Base-by-base conservation (phyloP, 106 monocot species). In the Allium fistulosum region DNA sequence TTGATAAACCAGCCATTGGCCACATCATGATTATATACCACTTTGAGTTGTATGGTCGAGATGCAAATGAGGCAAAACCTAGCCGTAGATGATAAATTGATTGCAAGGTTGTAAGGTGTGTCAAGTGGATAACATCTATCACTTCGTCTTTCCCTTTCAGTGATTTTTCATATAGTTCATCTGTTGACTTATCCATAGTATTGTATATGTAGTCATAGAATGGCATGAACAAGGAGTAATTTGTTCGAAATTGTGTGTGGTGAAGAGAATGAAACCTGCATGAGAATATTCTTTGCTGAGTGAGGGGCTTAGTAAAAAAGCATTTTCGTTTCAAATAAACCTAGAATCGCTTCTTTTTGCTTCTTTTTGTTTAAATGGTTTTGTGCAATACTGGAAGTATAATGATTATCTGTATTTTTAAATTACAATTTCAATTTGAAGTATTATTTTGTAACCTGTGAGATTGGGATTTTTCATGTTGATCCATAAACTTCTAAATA, bases 141-240 rank as follows among this genome's bases (percentile, higher is more conserved):
- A 14, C 74, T 67, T 88, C 85, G 9, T 69, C 75, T 76, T 75
- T 69, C 7, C 87, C 82, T 56, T 65, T 64, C 1, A 79, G 15
- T 3, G 75, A 51, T 11, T 26, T 83, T 59, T 85, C 69, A 65
- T 93, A 83, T 3, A 88, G 66, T 26, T 81, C 72, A 48, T 93
- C 88, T 0, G 83, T 66, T 0, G 76, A 69, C 49, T 61, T 65
- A 57, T 93, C 92, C 48, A 58, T 28, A 0, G 92, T 93, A 10
- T 83, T 78, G 61, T 93, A 93, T 4, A 93, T 62, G 70, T 85
- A 81, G 67, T 93, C 92, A 57, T 93, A 93, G 46, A 93, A 64
- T 10, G 92, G 92, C 92, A 93, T 93, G 83, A 93, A 93, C 58
- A 93, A 60, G 0, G 76, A 93, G 72, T 88, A 93, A 61, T 93